These are phyloP conservation scores for Fusarium praegraminearum DNA, from an alignment of 2,329 filamentous ascomycete species.

Conservation along the genomic window DNA sequence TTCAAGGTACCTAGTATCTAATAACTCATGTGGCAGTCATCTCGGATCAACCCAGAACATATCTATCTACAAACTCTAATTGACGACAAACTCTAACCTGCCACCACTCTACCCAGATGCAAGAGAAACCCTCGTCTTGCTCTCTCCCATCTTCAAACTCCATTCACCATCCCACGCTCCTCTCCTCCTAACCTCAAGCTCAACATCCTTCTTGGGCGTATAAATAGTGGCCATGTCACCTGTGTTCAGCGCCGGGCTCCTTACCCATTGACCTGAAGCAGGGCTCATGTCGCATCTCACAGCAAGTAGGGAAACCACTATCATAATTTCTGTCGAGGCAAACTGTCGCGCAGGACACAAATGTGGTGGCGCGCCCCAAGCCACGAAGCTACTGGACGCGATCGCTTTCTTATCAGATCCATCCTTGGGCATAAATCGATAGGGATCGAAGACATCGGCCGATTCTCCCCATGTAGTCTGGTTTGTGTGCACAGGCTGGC, in stretches of 20 bases:
- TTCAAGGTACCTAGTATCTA: not conserved
- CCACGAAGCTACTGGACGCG: constrained; percentile 50
- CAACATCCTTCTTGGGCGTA: constrained; percentile 30
- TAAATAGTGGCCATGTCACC: constrained; percentile 24
- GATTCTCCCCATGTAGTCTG: constrained; percentile 51
- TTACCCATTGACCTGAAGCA: constrained; percentile 4
- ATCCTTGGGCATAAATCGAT: constrained; percentile 30
- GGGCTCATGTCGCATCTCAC: constrained; percentile 15
- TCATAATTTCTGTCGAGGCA: constrained; percentile 46
- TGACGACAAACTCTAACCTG: not conserved
- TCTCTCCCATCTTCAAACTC: constrained; percentile 44
- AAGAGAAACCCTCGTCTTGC: constrained; percentile 42
- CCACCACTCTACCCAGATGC: constrained; percentile 34
- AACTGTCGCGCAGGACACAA: constrained; percentile 50
- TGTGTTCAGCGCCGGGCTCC: constrained; percentile 7
- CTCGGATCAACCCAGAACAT: not conserved
- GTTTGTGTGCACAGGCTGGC: constrained; percentile 48
- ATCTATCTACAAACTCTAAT: not conserved
- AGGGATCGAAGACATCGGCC: constrained; percentile 37
- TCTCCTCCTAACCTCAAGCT: constrained; percentile 24
- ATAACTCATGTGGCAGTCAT: not conserved
- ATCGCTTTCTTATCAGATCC: constrained; percentile 34
- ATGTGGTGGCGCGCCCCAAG: constrained; percentile 49
- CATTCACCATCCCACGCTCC: constrained; percentile 33
- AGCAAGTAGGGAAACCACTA: constrained; percentile 34